These are phyloP conservation scores for Stygiomarasmius scandens DNA, from an alignment of 1,284 basidiomycete genomes.

Conservation along the genomic window DNA sequence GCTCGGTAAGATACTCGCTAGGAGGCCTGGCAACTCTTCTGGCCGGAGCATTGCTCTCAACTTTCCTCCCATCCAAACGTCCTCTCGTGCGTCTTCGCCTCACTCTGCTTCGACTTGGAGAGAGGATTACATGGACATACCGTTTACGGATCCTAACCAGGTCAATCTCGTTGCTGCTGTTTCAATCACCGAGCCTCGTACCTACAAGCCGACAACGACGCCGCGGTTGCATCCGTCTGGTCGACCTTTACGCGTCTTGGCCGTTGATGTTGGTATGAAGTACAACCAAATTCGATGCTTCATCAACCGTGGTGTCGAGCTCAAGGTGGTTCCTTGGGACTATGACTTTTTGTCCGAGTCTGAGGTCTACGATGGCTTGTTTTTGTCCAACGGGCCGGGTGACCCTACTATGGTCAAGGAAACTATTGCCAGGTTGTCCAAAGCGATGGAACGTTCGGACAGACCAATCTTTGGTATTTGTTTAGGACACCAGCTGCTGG, in stretches of 20 bases:
- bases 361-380: constrained; percentile 92
- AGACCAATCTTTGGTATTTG: constrained; percentile 98
- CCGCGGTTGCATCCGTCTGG: constrained; percentile 78
- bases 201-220: constrained; percentile 68
- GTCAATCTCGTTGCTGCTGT: constrained; percentile 92
- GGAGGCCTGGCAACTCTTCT: constrained; percentile 47
- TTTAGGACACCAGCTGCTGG: constrained; percentile 96
- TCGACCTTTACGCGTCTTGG: constrained; percentile 83
- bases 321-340: constrained; percentile 98
- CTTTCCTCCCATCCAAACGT: constrained; percentile 38
- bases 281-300: constrained; percentile 99
- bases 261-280: constrained; percentile 99
- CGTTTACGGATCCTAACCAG: constrained; percentile 89
- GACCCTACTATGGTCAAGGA: constrained; percentile 86
- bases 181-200: constrained; percentile 70
- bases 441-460: constrained; percentile 74
- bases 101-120: constrained; percentile 65
- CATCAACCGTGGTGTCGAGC: constrained; percentile 88
- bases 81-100: constrained; percentile 60
- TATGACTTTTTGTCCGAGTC: constrained; percentile 83
- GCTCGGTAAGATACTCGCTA: constrained; percentile 82
- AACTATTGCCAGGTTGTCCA: constrained; percentile 75
- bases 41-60: constrained; percentile 32
- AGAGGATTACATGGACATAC: constrained; percentile 79
- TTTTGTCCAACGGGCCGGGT: constrained; percentile 98